Conservation (phyloP, 1,284 basidiomycete species). For the Golubevia sp. region DNA sequence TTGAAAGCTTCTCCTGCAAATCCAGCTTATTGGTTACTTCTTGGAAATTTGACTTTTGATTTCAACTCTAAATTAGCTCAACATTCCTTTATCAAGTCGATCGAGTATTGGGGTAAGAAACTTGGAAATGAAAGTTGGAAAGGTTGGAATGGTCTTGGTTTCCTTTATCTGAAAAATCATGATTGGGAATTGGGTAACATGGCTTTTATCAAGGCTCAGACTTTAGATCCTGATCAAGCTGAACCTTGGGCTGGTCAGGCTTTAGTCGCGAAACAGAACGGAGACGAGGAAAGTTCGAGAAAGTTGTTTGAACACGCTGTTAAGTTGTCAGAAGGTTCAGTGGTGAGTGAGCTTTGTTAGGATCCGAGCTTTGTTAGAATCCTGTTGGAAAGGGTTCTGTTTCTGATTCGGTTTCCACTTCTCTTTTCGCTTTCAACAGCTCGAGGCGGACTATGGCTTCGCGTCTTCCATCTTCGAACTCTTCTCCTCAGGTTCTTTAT, state of each 20-base stretch:
- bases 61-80: conserved; percentile 76
- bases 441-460: conserved; percentile 82
- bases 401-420: conserved; percentile 1
- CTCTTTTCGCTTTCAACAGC: conserved; percentile 64
- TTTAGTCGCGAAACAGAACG: conserved; percentile 74
- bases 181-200: conserved; percentile 85
- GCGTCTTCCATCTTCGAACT: conserved; percentile 71
- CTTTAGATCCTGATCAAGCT: conserved; percentile 86
- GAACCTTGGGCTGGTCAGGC: conserved; percentile 94
- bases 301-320: conserved; percentile 83
- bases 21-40: conserved; percentile 77
- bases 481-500: conserved; percentile 40
- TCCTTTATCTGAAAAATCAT: conserved; percentile 81
- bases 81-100: conserved; percentile 86
- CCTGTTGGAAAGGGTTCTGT: too few species aligned
- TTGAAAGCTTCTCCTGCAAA: conserved; percentile 77
- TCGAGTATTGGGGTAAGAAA: conserved; percentile 77
- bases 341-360: too few species aligned
- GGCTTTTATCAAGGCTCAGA: conserved; percentile 84
- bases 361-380: too few species aligned
- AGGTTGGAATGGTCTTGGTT: conserved; percentile 83
- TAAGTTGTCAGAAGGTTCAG: conserved; percentile 70
- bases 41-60: conserved; percentile 78
- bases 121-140: neutral
- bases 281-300: conserved; percentile 70